Conservation (phyloP, 2,329 filamentous ascomycete genomes). For the Microcyclospora pomicola region DNA sequence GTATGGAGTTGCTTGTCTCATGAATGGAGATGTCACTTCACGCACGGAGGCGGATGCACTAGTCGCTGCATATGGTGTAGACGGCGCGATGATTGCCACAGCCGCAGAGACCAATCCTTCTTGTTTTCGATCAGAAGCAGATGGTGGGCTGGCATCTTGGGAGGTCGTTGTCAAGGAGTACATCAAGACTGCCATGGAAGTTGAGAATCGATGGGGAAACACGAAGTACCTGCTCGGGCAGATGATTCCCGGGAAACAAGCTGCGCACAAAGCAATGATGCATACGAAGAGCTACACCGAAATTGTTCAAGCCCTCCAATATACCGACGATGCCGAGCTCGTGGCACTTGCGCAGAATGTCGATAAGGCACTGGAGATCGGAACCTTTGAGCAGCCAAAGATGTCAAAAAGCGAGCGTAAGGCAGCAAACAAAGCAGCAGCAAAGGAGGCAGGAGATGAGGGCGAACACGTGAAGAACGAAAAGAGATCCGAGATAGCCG, state of each 20-base stretch:
- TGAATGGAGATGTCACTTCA: slow-evolving; percentile 83
- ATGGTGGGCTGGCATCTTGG: slow-evolving; percentile 64
- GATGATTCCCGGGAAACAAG: slow-evolving; percentile 68
- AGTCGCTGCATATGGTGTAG: slow-evolving; percentile 66
- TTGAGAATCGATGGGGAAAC: slow-evolving; percentile 80
- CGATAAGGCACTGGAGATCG: slow-evolving; percentile 49
- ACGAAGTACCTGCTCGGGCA: slow-evolving; percentile 83
- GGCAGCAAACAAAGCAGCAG: slow-evolving; percentile 24
- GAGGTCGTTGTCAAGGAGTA: slow-evolving; percentile 64
- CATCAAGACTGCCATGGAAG: slow-evolving; percentile 55
- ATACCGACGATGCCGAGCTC: slow-evolving; percentile 45
- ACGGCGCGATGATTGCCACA: slow-evolving; percentile 95
- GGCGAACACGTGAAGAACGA: background rate
- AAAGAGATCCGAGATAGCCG: slow-evolving; percentile 7
- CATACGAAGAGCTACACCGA: slow-evolving; percentile 57
- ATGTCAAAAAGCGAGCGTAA: slow-evolving; percentile 35
- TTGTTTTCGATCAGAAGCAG: slow-evolving; percentile 57
- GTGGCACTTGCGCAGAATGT: slow-evolving; percentile 48
- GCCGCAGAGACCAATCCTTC: slow-evolving; percentile 83
- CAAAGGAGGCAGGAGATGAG: slow-evolving; percentile 3
- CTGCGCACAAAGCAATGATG: slow-evolving; percentile 48
- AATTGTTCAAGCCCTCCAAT: slow-evolving; percentile 46
- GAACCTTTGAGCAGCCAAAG: slow-evolving; percentile 29
- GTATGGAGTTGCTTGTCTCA: slow-evolving; percentile 77
- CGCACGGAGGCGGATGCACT: slow-evolving; percentile 59